phyloP scores from a whole-genome alignment of 306 rosid genomes.

The Prunus mongolica region DNA sequence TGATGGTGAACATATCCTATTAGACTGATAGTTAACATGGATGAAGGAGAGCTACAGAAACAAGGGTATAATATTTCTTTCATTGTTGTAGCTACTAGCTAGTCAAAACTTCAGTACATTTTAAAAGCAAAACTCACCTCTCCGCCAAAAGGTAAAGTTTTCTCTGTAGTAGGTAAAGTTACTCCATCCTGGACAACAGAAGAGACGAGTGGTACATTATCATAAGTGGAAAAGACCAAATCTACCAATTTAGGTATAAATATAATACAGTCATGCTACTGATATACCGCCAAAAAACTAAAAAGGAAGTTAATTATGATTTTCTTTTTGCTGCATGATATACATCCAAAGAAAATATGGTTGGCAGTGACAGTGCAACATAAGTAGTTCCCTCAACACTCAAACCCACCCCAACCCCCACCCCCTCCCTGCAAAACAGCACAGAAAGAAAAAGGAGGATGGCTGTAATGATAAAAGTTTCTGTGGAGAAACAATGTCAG shows the following conservation, averaged over 20 bases:
- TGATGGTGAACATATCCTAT: not conserved
- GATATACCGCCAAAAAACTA: slow-evolving; percentile 2
- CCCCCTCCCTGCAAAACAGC: too few species aligned
- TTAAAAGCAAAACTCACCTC: slow-evolving; percentile 58
- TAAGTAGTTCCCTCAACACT: not conserved
- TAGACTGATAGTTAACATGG: not conserved
- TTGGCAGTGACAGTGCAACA: not conserved
- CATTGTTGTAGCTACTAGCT: slow-evolving; percentile 1
- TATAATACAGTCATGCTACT: slow-evolving; percentile 6
- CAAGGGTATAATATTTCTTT: slow-evolving; percentile 13
- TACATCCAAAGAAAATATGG: not conserved
- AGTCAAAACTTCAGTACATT: slow-evolving; percentile 14
- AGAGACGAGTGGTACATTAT: slow-evolving; percentile 19
- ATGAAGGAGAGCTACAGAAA: not conserved
- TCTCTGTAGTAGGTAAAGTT: slow-evolving; percentile 66
- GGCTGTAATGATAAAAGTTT: not conserved
- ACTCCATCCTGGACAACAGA: slow-evolving; percentile 79
- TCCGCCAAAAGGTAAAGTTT: slow-evolving; percentile 93
- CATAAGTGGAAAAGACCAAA: slow-evolving; percentile 7
- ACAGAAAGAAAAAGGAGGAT: too few species aligned
- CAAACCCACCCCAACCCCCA: not conserved
- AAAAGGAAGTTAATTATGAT: not conserved
- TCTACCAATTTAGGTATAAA: slow-evolving; percentile 12
- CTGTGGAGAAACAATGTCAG: not conserved
- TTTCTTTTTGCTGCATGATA: not conserved